These are phyloP conservation scores for Vigna mungo DNA, from an alignment of 306 rosid genomes.

Conservation along the genomic window DNA sequence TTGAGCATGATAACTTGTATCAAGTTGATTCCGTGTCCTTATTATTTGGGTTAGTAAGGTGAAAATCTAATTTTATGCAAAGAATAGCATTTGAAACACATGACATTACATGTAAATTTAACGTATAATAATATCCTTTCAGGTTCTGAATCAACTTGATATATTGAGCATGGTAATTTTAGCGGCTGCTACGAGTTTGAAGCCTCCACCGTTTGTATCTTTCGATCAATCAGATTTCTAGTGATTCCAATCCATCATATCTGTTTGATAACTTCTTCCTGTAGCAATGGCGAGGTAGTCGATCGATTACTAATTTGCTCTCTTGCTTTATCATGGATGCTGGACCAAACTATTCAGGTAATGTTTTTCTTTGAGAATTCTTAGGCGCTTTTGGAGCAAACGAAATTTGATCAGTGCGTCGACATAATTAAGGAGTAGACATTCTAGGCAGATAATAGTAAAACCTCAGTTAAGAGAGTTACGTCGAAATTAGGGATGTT, in stretches of 20 bases:
- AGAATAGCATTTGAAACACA: neutral
- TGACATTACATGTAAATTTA: neutral
- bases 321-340: neutral
- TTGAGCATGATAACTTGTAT: neutral
- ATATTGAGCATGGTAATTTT: neutral
- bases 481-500: constrained; percentile 6
- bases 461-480: neutral
- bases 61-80: neutral
- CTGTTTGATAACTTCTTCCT: neutral
- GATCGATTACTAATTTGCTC: neutral
- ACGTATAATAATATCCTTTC: neutral
- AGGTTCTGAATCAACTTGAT: constrained; percentile 5
- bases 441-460: no score
- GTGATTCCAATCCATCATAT: neutral
- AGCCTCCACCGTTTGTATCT: neutral
- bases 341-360: neutral
- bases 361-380: neutral
- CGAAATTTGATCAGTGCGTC: neutral
- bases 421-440: no score
- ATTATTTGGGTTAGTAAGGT: neutral
- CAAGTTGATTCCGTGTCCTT: neutral
- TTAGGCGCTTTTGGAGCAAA: neutral
- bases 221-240: neutral
- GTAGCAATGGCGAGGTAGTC: neutral
- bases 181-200: neutral